Conservation (phyloP, 148 eudicot species). For the Dysphania ambrosioides region DNA sequence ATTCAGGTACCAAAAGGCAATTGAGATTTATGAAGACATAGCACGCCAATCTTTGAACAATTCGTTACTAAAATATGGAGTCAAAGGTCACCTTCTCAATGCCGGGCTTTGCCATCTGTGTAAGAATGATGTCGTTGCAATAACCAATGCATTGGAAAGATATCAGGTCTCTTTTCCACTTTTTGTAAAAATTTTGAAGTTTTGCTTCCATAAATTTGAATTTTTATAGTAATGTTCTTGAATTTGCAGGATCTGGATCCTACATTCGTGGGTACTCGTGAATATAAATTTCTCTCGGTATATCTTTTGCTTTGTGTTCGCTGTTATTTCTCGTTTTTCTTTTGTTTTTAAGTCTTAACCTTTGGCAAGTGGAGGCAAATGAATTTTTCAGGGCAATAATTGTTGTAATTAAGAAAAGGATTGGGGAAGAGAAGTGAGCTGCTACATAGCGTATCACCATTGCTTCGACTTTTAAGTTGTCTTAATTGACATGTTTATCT, state of each 20-base stretch:
- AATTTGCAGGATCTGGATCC: conserved; percentile 56
- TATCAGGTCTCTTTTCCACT: conserved; percentile 46
- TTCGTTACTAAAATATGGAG: conserved; percentile 61
- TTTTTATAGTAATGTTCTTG: conserved; percentile 14
- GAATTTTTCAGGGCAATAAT: neutral
- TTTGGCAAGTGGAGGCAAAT: neutral
- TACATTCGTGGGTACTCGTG: conserved; percentile 68
- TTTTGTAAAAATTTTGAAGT: conserved; percentile 1
- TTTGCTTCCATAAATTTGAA: neutral
- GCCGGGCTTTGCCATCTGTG: conserved; percentile 83
- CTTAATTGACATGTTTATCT: no score
- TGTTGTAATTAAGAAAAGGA: neutral
- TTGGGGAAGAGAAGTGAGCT: neutral
- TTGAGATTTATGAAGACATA: conserved; percentile 67
- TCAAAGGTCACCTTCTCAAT: conserved; percentile 73
- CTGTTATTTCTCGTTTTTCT: neutral
- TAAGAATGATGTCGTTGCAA: conserved; percentile 62
- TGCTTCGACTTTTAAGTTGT: no score
- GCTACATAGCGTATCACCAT: neutral
- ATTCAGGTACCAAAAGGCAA: conserved; percentile 57
- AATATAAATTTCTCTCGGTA: conserved; percentile 53
- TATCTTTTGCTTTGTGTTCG: conserved; percentile 17
- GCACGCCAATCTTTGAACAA: conserved; percentile 54
- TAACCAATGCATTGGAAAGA: conserved; percentile 55
- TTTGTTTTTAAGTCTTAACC: neutral